Percentiles rank a stretch among this genome's conserved stretches.
Evolutionary conservation across 1,284 basidiomycete species (phyloP).

Genomic region (Melanopsichium pennsylvanicum): DNA sequence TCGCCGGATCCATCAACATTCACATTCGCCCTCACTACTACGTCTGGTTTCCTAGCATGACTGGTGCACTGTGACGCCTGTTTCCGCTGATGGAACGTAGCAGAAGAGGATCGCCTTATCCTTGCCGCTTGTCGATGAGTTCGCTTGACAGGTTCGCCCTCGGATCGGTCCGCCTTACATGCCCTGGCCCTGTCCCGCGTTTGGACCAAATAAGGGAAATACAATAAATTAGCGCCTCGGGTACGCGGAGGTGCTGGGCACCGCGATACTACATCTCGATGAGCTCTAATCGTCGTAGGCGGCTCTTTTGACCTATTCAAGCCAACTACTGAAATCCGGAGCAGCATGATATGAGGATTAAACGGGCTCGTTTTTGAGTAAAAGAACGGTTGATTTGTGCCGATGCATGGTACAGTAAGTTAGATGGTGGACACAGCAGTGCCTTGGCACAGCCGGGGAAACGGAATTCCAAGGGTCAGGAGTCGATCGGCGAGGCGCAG

Average conservation of each 20-base stretch:
- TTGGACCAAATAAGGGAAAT: too few relatives aligned
- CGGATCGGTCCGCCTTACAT: too few relatives aligned
- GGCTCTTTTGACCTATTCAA: not conserved
- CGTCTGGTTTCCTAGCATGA: too few relatives aligned
- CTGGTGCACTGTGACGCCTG: too few relatives aligned
- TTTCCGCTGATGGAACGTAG: too few relatives aligned
- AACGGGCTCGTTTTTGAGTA: too few relatives aligned
- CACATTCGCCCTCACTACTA: not conserved
- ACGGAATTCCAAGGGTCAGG: constrained; percentile 30
- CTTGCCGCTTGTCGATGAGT: not conserved
- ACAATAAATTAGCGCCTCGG: too few relatives aligned
- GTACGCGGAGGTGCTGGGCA: too few relatives aligned
- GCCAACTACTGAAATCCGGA: constrained; percentile 1
- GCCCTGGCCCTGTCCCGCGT: too few relatives aligned
- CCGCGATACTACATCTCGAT: too few relatives aligned
- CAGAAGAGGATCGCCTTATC: not conserved
- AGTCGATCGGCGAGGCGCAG: constrained; percentile 17
- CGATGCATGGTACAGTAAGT: too few relatives aligned
- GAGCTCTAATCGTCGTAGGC: not conserved
- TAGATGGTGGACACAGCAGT: not conserved
- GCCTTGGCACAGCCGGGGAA: constrained; percentile 7
- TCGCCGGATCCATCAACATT: not conserved
- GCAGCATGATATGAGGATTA: not conserved
- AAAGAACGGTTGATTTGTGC: too few relatives aligned
- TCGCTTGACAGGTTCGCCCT: not conserved